Conservation (phyloP, 208 protist genomes). For the Wallacemonas sp. region DNA sequence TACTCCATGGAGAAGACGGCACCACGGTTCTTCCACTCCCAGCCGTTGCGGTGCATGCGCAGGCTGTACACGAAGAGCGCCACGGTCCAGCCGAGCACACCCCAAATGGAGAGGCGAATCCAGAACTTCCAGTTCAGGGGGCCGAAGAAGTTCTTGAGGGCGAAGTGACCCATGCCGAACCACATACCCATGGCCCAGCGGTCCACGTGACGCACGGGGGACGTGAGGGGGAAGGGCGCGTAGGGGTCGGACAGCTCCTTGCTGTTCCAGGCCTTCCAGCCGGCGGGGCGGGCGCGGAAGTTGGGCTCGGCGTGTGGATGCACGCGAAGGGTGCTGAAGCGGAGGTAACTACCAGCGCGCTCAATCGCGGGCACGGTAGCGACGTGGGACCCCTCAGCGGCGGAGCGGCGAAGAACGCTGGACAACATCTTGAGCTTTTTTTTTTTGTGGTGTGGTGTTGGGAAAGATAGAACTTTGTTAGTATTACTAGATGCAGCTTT, state of each 20-base stretch:
- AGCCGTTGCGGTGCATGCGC: constrained; percentile 86
- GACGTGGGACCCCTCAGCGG: constrained; percentile 40
- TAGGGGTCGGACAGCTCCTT: constrained; percentile 70
- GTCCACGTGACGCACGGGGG: constrained; percentile 75
- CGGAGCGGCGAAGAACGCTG: constrained; percentile 63
- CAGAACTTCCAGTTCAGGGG: constrained; percentile 70
- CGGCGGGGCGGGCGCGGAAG: constrained; percentile 70
- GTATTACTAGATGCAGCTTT: neutral
- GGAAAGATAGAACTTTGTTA: neutral
- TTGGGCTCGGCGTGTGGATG: constrained; percentile 78
- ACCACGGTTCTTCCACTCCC: constrained; percentile 89
- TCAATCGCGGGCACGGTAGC: constrained; percentile 66
- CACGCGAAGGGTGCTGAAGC: constrained; percentile 76
- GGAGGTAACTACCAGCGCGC: constrained; percentile 68
- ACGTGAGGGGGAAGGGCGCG: constrained; percentile 62
- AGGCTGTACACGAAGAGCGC: constrained; percentile 56
- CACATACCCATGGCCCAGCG: constrained; percentile 59
- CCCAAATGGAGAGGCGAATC: constrained; percentile 58
- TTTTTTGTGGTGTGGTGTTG: constrained; percentile 10
- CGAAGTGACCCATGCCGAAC: constrained; percentile 86
- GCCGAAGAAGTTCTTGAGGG: constrained; percentile 82
- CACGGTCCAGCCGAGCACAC: constrained; percentile 45
- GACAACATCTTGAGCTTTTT: constrained; percentile 49
- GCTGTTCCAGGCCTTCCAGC: constrained; percentile 83
- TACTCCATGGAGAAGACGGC: constrained; percentile 86